Conservation (phyloP, 495 filamentous ascomycete genomes). For the Jackrogersella multiformis region DNA sequence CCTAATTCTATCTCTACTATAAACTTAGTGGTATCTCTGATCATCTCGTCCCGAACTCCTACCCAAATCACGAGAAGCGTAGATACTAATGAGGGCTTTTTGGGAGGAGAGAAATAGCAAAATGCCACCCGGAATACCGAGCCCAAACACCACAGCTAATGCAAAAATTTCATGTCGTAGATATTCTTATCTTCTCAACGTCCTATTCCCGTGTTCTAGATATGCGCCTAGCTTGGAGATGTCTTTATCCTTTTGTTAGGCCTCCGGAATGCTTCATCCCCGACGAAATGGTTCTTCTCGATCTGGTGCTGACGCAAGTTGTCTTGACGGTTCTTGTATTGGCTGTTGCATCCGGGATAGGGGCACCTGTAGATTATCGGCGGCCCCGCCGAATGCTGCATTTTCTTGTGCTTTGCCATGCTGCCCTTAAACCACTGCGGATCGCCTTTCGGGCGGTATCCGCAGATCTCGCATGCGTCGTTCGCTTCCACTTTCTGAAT, state of each 20-base stretch:
- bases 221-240: slow-evolving; percentile 12
- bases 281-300: slow-evolving; percentile 58
- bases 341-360: slow-evolving; percentile 57
- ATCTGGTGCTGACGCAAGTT: slow-evolving; percentile 61
- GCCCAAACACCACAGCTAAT: slow-evolving; percentile 30
- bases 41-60: slow-evolving; percentile 17
- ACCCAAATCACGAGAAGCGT: neutral
- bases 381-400: slow-evolving; percentile 55
- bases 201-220: neutral
- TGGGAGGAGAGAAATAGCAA: slow-evolving; percentile 3
- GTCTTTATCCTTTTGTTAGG: slow-evolving; percentile 58
- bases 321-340: slow-evolving; percentile 61
- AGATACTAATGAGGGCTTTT: slow-evolving; percentile 2
- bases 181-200: neutral
- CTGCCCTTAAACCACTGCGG: slow-evolving; percentile 64
- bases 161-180: slow-evolving; percentile 23
- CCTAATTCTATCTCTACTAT: slow-evolving; percentile 30
- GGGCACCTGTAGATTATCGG: slow-evolving; percentile 59
- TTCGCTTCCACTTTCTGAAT: slow-evolving; percentile 51
- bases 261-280: slow-evolving; percentile 49
- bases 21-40: slow-evolving; percentile 36
- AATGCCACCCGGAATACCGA: slow-evolving; percentile 14
- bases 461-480: slow-evolving; percentile 57
- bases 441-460: slow-evolving; percentile 60
- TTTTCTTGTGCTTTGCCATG: slow-evolving; percentile 63